phyloP scores from a whole-genome alignment of 2,329 filamentous ascomycete species.

The Aspergillus felis region DNA sequence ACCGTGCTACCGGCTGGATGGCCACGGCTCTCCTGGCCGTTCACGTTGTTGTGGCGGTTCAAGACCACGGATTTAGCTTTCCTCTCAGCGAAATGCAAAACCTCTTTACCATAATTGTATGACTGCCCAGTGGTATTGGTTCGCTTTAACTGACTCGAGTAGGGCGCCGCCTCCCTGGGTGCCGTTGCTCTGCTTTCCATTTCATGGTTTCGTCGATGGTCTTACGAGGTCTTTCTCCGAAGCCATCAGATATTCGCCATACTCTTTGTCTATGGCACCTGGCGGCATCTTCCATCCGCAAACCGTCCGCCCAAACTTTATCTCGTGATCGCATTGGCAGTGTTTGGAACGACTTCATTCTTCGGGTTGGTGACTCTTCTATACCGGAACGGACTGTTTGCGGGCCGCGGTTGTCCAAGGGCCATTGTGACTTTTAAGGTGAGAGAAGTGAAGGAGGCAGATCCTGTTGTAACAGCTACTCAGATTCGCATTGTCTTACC shows the following conservation, averaged over 20 bases:
- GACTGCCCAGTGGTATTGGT: background rate
- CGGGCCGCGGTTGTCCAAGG: constrained; percentile 13
- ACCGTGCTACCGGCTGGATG: constrained; percentile 19
- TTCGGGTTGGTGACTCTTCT: no score
- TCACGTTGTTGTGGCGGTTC: constrained; percentile 13
- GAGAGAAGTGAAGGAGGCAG: constrained; percentile 4
- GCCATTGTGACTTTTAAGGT: constrained; percentile 17
- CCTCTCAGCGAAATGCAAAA: constrained; percentile 7
- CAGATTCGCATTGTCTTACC: constrained; percentile 18
- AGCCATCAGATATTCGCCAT: constrained; percentile 17
- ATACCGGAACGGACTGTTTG: constrained; percentile 17
- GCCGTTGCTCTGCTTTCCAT: constrained; percentile 17
- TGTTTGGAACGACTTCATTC: no score
- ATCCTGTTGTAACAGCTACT: constrained; percentile 4
- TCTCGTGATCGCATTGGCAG: no score
- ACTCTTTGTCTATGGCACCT: background rate
- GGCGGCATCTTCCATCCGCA: no score
- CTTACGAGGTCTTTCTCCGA: constrained; percentile 25
- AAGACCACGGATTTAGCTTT: constrained; percentile 8
- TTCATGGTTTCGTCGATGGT: constrained; percentile 15
- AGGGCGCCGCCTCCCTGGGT: constrained; percentile 14
- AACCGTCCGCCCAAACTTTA: no score
- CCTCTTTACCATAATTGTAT: constrained; percentile 18
- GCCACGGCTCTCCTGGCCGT: constrained; percentile 12
- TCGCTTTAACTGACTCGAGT: constrained; percentile 5